Conservation (phyloP, 176 grass and related monocot species). For the Tillandsia leiboldiana region DNA sequence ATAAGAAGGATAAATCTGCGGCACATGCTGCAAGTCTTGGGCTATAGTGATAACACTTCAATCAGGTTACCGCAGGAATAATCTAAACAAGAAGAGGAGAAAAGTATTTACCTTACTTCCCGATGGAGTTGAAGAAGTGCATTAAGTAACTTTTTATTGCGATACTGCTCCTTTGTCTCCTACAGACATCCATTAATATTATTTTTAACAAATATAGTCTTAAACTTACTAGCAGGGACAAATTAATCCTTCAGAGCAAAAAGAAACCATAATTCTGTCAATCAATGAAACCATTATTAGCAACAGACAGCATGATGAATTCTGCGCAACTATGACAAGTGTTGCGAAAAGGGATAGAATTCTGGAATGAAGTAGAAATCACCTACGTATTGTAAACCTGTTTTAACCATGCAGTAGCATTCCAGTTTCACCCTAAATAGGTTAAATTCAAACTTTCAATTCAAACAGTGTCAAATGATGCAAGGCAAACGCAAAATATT, state of each 20-base stretch:
- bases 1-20: constrained; percentile 75
- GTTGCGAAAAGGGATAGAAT: too few relatives aligned
- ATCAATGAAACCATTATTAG: too few relatives aligned
- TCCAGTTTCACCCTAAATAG: too few relatives aligned
- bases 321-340: too few relatives aligned
- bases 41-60: constrained; percentile 35
- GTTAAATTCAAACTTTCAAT: too few relatives aligned
- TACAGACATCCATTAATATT: constrained; percentile 27
- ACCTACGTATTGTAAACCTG: too few relatives aligned
- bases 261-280: background rate
- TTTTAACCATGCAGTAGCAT: too few relatives aligned
- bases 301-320: too few relatives aligned
- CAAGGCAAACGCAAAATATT: too few relatives aligned
- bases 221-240: constrained; percentile 9
- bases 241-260: background rate
- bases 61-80: background rate
- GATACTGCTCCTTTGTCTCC: constrained; percentile 85
- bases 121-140: constrained; percentile 78
- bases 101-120: constrained; percentile 71
- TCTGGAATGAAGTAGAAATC: too few relatives aligned
- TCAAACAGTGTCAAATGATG: too few relatives aligned
- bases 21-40: constrained; percentile 83
- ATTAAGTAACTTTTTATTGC: constrained; percentile 92
- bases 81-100: constrained; percentile 14
- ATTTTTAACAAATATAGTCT: constrained; percentile 3